phyloP scores from a whole-genome alignment of 768 basidiomycete genomes.

The Naganishia vaughanmartiniae region DNA sequence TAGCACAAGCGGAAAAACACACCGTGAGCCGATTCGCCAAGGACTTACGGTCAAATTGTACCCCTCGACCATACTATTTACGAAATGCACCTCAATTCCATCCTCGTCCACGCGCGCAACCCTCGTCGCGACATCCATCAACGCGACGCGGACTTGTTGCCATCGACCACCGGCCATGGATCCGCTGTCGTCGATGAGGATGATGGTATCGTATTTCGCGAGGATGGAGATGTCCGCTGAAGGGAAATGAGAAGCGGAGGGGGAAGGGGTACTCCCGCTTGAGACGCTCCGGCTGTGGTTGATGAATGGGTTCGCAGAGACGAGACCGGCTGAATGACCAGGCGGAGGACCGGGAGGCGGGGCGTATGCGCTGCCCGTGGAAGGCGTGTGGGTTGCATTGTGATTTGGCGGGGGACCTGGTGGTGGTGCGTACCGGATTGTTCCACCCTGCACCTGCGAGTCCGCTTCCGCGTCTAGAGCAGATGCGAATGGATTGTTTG shows the following conservation, averaged over 20 bases:
- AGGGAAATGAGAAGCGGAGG: background rate
- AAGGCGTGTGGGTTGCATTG: background rate
- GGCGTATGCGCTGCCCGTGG: slow-evolving; percentile 16
- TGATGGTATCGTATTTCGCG: slow-evolving; percentile 42
- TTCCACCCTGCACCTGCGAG: background rate
- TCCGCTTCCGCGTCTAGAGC: background rate
- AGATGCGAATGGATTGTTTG: slow-evolving; percentile 27
- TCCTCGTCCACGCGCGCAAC: slow-evolving; percentile 39
- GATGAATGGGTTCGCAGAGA: slow-evolving; percentile 3
- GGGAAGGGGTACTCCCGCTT: background rate
- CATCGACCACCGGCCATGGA: slow-evolving; percentile 47
- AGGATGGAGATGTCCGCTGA: slow-evolving; percentile 41
- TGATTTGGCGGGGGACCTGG: slow-evolving; percentile 2
- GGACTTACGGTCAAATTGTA: slow-evolving; percentile 40
- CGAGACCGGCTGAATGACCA: slow-evolving; percentile 16
- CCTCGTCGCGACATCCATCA: slow-evolving; percentile 45
- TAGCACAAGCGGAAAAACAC: background rate
- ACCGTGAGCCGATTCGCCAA: no score
- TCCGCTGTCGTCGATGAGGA: slow-evolving; percentile 36
- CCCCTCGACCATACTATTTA: slow-evolving; percentile 45
- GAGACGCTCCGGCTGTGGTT: background rate
- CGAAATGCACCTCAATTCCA: slow-evolving; percentile 48
- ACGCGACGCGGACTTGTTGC: slow-evolving; percentile 38
- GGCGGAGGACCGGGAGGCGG: slow-evolving; percentile 40
- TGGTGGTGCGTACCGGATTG: slow-evolving; percentile 15